A percentile compares a stretch with the other conserved stretches of the same genome.
Conservation (phyloP, 805 yeast species). For the Peterozyma toletana region DNA sequence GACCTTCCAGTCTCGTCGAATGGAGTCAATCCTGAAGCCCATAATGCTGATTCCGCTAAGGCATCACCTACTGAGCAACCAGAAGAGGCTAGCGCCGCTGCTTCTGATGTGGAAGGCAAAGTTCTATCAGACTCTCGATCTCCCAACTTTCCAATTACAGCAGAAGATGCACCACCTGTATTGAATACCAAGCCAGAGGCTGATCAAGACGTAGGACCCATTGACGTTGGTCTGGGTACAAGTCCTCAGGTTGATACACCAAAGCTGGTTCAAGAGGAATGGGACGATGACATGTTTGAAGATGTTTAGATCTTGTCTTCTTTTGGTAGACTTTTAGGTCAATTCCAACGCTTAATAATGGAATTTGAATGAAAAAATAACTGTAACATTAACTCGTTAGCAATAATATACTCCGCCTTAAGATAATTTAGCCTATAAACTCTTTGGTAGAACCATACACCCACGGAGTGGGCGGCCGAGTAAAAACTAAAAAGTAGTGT, state of each 20-base stretch:
- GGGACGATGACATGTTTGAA: conserved; percentile 21
- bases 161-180: background rate
- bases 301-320: background rate
- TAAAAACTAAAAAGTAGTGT: too few relatives aligned
- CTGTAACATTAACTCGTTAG: too few relatives aligned
- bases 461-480: too few relatives aligned
- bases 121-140: conserved; percentile 1
- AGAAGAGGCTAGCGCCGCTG: background rate
- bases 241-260: conserved; percentile 5
- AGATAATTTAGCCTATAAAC: too few relatives aligned
- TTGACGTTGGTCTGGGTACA: too few relatives aligned
- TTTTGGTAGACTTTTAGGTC: too few relatives aligned
- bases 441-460: too few relatives aligned
- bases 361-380: too few relatives aligned
- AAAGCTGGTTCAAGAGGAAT: conserved; percentile 12
- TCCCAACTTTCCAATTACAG: background rate
- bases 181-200: too few relatives aligned
- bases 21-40: background rate
- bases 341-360: too few relatives aligned
- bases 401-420: too few relatives aligned
- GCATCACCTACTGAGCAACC: background rate
- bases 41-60: background rate
- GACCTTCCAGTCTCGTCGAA: background rate
- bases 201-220: conserved; percentile 1
- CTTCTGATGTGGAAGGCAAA: conserved; percentile 9